Percentiles rank a stretch among this genome's conserved stretches.
These are phyloP conservation scores for Saccharomyces pastorianus DNA, from an alignment of 1,139 yeast species.

Conservation along the genomic window DNA sequence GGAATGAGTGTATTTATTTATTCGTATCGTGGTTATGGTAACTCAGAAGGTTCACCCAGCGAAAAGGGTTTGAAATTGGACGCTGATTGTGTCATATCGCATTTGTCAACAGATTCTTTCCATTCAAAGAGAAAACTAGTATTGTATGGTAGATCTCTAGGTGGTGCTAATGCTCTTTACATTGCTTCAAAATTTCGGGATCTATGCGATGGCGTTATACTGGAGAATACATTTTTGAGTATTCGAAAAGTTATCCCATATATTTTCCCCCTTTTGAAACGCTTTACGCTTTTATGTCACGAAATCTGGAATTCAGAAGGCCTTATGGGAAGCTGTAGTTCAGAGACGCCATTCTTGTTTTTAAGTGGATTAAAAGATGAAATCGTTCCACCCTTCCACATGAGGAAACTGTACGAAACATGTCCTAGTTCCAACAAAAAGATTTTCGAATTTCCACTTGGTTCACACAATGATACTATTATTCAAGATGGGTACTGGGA, in stretches of 20 bases:
- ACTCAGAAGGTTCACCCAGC: constrained; percentile 67
- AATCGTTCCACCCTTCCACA: constrained; percentile 83
- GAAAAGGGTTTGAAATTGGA: constrained; percentile 79
- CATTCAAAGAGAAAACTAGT: constrained; percentile 45
- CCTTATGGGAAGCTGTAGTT: constrained; percentile 46
- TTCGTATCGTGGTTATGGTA: constrained; percentile 90
- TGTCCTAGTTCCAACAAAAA: constrained; percentile 41
- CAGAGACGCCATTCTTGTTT: constrained; percentile 57
- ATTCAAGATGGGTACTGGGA: constrained; percentile 71
- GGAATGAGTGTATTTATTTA: constrained; percentile 76
- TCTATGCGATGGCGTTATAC: constrained; percentile 51
- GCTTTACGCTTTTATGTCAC: constrained; percentile 56
- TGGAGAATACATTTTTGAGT: constrained; percentile 82
- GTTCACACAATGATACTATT: constrained; percentile 76
- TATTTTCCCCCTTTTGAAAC: constrained; percentile 60
- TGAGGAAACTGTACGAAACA: constrained; percentile 51
- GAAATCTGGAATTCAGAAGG: constrained; percentile 78
- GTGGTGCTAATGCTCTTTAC: constrained; percentile 91
- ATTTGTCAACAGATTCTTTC: constrained; percentile 45
- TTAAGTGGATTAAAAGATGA: constrained; percentile 76
- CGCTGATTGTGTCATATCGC: constrained; percentile 65
- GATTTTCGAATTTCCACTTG: constrained; percentile 47
- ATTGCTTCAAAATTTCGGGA: constrained; percentile 53
- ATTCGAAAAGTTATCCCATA: constrained; percentile 77
- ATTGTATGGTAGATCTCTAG: constrained; percentile 82